Conservation (phyloP, 345 rosid species). For the Salix exigua region DNA sequence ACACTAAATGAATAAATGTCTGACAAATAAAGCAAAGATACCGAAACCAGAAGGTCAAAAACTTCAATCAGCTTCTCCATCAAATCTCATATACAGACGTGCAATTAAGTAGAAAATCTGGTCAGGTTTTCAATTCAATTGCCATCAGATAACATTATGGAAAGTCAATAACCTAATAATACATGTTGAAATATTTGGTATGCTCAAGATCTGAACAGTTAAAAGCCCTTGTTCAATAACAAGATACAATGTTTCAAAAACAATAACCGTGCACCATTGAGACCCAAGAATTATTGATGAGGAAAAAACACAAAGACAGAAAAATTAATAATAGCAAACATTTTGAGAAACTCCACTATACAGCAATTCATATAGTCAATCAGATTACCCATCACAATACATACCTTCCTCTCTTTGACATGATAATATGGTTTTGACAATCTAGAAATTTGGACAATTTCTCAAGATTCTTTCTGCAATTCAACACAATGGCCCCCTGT, state of each 20-base stretch:
- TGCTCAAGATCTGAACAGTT: not conserved
- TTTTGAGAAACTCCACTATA: not conserved
- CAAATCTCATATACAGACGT: not conserved
- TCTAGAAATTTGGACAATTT: constrained; percentile 27
- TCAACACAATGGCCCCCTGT: constrained; percentile 28
- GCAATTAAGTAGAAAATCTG: not conserved
- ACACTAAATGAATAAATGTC: not conserved
- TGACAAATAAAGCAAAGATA: not conserved
- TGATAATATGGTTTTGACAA: constrained; percentile 30
- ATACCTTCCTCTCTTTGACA: constrained; percentile 44
- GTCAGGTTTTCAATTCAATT: not conserved
- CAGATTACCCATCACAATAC: not conserved
- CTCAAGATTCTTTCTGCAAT: constrained; percentile 18
- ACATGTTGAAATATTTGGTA: not conserved
- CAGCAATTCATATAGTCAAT: not conserved
- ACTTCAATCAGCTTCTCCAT: not conserved
- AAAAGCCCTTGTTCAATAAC: not conserved
- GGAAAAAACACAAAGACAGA: not conserved
- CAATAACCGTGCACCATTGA: not conserved
- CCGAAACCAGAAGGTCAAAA: not conserved
- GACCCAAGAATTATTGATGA: not conserved
- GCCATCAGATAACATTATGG: no score
- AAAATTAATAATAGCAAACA: not conserved
- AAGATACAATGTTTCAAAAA: not conserved
- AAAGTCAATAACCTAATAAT: no score